phyloP scores from a whole-genome alignment of 305 asterid species.

The Fraxinus latifolia region DNA sequence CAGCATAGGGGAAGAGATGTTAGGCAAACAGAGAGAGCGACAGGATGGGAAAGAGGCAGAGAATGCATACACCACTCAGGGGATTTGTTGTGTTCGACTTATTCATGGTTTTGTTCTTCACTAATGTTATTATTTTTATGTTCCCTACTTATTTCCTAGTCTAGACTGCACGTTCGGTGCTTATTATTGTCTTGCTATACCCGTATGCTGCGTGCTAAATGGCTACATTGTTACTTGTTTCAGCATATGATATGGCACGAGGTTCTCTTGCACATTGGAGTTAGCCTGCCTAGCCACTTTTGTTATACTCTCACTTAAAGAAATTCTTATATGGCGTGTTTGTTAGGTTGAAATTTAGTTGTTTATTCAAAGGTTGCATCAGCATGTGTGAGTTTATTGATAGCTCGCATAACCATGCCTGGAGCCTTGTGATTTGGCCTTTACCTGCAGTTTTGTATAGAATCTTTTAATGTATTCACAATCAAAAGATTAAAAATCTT shows the following conservation, averaged over 20 bases:
- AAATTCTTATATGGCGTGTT: neutral
- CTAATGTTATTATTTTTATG: neutral
- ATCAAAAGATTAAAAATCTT: too few species aligned
- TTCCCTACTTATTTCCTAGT: neutral
- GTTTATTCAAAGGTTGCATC: neutral
- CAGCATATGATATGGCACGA: neutral
- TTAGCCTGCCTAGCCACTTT: neutral
- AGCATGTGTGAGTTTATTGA: too few species aligned
- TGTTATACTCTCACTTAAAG: neutral
- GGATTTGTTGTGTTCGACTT: neutral
- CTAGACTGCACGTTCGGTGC: neutral
- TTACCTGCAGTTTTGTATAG: too few species aligned
- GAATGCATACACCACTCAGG: neutral
- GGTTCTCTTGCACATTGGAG: neutral
- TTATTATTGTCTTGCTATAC: neutral
- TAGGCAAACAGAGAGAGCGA: neutral
- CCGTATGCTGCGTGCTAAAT: neutral
- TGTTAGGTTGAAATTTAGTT: neutral
- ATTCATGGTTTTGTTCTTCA: neutral
- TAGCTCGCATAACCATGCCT: neutral
- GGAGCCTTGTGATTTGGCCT: neutral
- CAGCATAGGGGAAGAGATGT: neutral
- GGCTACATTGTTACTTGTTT: neutral
- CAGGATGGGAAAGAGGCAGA: neutral
- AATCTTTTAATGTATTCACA: too few species aligned